Base-by-base conservation (phyloP, 1,139 yeast species). In the Magnusiomyces sp. region DNA sequence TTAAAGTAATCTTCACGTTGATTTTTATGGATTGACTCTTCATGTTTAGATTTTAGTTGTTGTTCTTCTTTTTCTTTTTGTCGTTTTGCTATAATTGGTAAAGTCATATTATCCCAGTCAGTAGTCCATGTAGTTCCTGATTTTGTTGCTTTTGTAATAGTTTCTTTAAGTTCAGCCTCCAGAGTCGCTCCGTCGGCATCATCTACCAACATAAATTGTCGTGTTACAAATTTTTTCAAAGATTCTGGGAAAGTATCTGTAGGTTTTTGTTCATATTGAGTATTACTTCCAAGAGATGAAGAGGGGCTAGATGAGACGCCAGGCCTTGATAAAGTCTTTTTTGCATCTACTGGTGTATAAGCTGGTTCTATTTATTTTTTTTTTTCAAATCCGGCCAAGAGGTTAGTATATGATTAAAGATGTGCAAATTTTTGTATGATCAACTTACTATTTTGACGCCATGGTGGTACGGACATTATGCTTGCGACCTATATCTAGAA, bases 101-200 rank as follows among this genome's bases (percentile, higher is more conserved):
- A 57, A 32, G 67, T 67, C 62, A 80, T 84, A 9, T 54, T 58
- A 9, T 61, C 62, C 95, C 95, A 85, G 58, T 83, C 77, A 55
- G 80, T 81, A 1, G 65, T 59, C 71, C 76, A 73, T 2, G 83
- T 62, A 41, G 71, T 71, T 14, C 71, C 68, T 40, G 69, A 64
- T 2, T 65, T 66, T 43, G 76, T 72, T 0, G 90, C 89, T 50
- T 62, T 58, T 47, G 77, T 72, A 31, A 81, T 72, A 34, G 78
- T 62, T 19, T 63, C 59, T 55, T 73, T 79, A 42, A 80, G 64
- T 59, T 79, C 78, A 3, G 57, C 50, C 54, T 77, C 67, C 58
- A 67, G 56, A 17, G 50, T 50, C 6, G 57, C 72, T 56, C 75
- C 69, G 48, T 67, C 65, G 10, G 65, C 64, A 41, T 68, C 65